phyloP scores from a whole-genome alignment of 768 basidiomycete genomes.

The Mycena leptocephala region DNA sequence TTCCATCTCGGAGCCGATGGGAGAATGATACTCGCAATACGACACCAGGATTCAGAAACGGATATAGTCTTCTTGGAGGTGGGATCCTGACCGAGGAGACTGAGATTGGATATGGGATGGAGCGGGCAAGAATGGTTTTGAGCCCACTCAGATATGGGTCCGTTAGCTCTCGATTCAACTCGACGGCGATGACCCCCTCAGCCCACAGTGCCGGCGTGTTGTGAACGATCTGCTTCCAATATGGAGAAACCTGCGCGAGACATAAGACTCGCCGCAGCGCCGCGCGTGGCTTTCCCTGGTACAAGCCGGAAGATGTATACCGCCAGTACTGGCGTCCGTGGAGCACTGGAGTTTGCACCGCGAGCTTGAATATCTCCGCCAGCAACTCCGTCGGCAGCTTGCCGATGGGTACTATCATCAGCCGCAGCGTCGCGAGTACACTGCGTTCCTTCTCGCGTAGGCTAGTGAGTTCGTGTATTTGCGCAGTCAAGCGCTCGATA shows the following conservation, averaged over 20 bases:
- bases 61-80: background rate
- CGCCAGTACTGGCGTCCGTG: too few species aligned
- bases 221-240: slow-evolving; percentile 9
- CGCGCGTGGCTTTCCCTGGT: background rate
- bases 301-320: background rate
- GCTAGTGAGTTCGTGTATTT: background rate
- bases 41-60: background rate
- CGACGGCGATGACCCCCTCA: background rate
- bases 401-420: background rate
- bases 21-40: background rate
- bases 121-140: background rate
- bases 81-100: background rate
- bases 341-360: background rate
- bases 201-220: background rate
- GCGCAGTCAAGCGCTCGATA: background rate
- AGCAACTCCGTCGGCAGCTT: slow-evolving; percentile 2
- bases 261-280: background rate
- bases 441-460: background rate
- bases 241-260: slow-evolving; percentile 13
- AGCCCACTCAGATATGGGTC: background rate
- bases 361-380: background rate
- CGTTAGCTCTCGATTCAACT: background rate
- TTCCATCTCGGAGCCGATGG: background rate
- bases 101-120: background rate
- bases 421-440: background rate